Conservation (phyloP, 768 basidiomycete species). For the Podaxis mareebaensis region DNA sequence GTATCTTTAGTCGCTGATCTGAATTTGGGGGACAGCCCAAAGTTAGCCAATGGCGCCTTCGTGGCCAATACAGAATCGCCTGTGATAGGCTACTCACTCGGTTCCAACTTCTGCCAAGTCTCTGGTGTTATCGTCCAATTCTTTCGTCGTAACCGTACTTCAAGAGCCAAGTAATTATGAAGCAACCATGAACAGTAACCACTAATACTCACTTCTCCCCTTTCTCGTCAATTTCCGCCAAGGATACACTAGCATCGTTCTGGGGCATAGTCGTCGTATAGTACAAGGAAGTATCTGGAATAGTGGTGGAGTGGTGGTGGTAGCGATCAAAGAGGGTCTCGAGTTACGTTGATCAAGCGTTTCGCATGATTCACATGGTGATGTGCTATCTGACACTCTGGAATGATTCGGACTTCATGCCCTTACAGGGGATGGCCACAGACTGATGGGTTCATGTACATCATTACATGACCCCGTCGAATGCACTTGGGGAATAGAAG, state of each 20-base stretch:
- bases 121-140: not conserved
- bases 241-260: not conserved
- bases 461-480: too few relatives aligned
- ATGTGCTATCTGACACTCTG: not conserved
- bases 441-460: too few relatives aligned
- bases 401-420: too few relatives aligned
- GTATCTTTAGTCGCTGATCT: not conserved
- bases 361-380: too few relatives aligned
- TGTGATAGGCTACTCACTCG: not conserved
- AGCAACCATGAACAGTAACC: not conserved
- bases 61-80: not conserved
- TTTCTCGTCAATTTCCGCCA: not conserved
- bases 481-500: not conserved
- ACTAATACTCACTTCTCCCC: not conserved
- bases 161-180: not conserved
- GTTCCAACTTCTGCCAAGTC: not conserved
- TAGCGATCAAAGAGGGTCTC: not conserved
- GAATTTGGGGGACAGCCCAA: not conserved
- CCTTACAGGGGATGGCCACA: too few relatives aligned
- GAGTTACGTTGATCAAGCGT: not conserved
- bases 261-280: not conserved
- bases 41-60: not conserved
- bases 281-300: not conserved
- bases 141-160: not conserved
- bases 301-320: not conserved